Conservation (phyloP, 257 asterid genomes). For the Ophiorrhiza pumila region DNA sequence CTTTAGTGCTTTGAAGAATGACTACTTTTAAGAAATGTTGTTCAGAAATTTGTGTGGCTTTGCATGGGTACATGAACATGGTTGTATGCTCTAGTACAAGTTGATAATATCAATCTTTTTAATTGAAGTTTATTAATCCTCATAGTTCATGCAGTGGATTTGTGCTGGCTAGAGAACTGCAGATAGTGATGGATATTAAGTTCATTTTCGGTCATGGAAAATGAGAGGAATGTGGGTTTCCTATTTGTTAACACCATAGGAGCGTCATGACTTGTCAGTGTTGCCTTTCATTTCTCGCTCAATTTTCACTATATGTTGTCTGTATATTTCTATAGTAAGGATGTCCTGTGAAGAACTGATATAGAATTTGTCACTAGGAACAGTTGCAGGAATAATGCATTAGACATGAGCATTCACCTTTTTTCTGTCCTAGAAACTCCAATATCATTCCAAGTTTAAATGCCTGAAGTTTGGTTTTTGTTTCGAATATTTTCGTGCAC, state of each 20-base stretch:
- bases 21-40: neutral
- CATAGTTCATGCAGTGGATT: neutral
- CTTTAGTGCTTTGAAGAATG: neutral
- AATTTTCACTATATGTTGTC: neutral
- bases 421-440: neutral
- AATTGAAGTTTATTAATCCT: neutral
- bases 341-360: neutral
- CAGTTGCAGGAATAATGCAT: neutral
- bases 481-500: neutral
- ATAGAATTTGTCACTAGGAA: neutral
- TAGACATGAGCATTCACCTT: neutral
- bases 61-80: neutral
- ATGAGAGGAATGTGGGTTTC: neutral
- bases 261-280: neutral
- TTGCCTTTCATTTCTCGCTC: neutral
- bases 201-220: neutral
- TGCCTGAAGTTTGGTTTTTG: neutral
- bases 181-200: neutral
- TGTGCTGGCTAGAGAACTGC: too few relatives aligned
- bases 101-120: neutral
- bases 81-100: neutral
- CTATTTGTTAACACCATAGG: neutral
- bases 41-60: neutral
- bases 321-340: neutral
- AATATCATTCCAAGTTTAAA: neutral